A percentile compares a stretch with the other conserved stretches of the same genome.
Evolutionary conservation across 495 filamentous ascomycete genomes (phyloP).

Genomic region (Trichocladium uniseriatum): DNA sequence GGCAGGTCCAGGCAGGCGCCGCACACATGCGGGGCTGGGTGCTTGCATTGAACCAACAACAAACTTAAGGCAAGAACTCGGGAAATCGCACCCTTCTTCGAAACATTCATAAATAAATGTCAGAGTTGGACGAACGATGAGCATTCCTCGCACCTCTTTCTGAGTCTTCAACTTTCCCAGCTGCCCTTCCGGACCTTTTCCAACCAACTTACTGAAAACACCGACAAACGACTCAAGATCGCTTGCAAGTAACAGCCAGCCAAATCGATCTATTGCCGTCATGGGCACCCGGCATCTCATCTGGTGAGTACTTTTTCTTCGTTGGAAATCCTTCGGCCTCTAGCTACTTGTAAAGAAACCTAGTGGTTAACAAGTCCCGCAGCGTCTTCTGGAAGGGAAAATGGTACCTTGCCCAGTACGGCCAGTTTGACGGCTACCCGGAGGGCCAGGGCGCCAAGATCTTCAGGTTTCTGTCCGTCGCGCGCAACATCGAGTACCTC

Average conservation of each 20-base stretch:
- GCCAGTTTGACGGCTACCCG: slow-evolving; percentile 11
- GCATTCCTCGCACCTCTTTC: too few relatives aligned
- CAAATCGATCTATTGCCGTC: neutral
- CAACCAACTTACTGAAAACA: too few relatives aligned
- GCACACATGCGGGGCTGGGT: neutral
- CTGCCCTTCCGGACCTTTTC: too few relatives aligned
- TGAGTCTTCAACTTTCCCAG: too few relatives aligned
- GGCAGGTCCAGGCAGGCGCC: slow-evolving; percentile 2
- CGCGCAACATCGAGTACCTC: slow-evolving; percentile 10
- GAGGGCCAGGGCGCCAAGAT: slow-evolving; percentile 9
- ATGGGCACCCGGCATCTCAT: slow-evolving; percentile 13
- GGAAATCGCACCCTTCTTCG: too few relatives aligned
- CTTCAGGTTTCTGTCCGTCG: slow-evolving; percentile 7
- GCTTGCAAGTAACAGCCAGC: too few relatives aligned
- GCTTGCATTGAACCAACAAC: neutral
- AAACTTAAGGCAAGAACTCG: neutral
- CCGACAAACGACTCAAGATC: neutral
- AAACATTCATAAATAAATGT: too few relatives aligned
- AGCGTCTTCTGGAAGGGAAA: slow-evolving; percentile 12
- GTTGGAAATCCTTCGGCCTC: neutral
- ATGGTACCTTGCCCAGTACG: slow-evolving; percentile 13
- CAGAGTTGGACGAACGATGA: too few relatives aligned
- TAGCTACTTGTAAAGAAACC: neutral
- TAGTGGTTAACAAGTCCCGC: neutral
- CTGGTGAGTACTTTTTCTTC: neutral